Percentiles rank a stretch among this genome's conserved stretches.
Conservation (phyloP, 2,329 filamentous ascomycete species). For the Meredithiella fracta region DNA sequence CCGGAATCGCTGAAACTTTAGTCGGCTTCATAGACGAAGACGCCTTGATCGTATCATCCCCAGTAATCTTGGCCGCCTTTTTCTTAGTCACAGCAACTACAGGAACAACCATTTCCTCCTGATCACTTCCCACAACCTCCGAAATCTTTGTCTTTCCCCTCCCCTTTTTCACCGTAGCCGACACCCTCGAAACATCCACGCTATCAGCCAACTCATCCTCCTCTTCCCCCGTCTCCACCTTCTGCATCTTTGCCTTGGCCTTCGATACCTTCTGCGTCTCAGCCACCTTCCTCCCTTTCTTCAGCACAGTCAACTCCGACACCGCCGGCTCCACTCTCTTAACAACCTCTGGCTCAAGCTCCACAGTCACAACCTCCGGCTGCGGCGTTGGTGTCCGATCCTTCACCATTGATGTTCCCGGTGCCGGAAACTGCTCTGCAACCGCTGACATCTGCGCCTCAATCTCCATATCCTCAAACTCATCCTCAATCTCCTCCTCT, state of each 20-base stretch:
- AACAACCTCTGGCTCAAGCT: conserved; percentile 14
- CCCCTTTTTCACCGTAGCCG: conserved; percentile 13
- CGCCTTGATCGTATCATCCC: background rate
- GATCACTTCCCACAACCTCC: background rate
- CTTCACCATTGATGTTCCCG: conserved; percentile 14
- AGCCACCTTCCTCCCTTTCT: conserved; percentile 36
- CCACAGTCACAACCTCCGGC: background rate
- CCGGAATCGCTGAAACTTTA: background rate
- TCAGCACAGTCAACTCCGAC: conserved; percentile 26
- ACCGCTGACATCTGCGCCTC: conserved; percentile 27
- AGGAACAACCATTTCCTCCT: background rate
- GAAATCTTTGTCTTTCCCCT: background rate
- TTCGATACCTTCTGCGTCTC: conserved; percentile 36
- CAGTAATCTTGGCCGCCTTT: conserved; percentile 1
- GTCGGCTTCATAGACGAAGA: background rate
- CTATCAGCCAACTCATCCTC: conserved; percentile 25
- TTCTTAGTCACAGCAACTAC: conserved; percentile 20
- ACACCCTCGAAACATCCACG: conserved; percentile 26
- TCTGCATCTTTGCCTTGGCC: conserved; percentile 27
- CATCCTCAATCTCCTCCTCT: conserved; percentile 34
- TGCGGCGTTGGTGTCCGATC: conserved; percentile 8
- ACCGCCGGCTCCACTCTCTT: background rate
- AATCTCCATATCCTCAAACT: conserved; percentile 32
- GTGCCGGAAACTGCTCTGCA: conserved; percentile 12
- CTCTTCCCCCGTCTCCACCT: conserved; percentile 9